phyloP scores from a whole-genome alignment of 2,329 filamentous ascomycete species.

The Neoarthrinium moseri region DNA sequence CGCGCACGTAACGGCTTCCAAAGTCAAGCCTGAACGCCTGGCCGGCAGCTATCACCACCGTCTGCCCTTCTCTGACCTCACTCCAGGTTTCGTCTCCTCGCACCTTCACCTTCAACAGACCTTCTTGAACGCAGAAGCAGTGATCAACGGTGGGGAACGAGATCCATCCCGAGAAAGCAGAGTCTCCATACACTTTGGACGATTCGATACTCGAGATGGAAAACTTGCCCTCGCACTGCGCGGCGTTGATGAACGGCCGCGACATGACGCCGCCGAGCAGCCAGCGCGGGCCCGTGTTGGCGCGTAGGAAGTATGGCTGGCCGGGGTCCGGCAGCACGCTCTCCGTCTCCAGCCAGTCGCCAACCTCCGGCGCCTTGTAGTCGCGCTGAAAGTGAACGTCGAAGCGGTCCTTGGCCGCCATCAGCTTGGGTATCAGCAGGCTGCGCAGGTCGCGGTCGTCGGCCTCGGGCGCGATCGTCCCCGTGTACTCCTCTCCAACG shows the following conservation, averaged over 20 bases:
- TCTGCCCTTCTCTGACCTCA: slow-evolving; percentile 44
- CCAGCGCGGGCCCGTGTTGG: slow-evolving; percentile 47
- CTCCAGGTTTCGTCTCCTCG: slow-evolving; percentile 21
- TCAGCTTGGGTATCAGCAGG: slow-evolving; percentile 52
- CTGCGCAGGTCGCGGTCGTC: slow-evolving; percentile 51
- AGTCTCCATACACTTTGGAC: slow-evolving; percentile 33
- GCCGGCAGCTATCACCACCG: slow-evolving; percentile 45
- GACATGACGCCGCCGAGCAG: slow-evolving; percentile 43
- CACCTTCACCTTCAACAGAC: slow-evolving; percentile 38
- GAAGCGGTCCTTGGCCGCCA: slow-evolving; percentile 52
- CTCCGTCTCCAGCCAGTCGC: slow-evolving; percentile 40
- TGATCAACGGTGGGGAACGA: slow-evolving; percentile 49
- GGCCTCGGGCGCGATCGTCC: slow-evolving; percentile 47
- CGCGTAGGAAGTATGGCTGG: slow-evolving; percentile 49
- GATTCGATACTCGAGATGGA: slow-evolving; percentile 53
- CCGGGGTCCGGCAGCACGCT: slow-evolving; percentile 34
- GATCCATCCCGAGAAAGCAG: slow-evolving; percentile 34
- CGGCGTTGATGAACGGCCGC: slow-evolving; percentile 46
- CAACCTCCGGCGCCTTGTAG: slow-evolving; percentile 42
- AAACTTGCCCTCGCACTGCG: slow-evolving; percentile 47
- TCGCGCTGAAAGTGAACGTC: slow-evolving; percentile 54
- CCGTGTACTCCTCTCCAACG: slow-evolving; percentile 50
- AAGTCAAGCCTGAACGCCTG: slow-evolving; percentile 43
- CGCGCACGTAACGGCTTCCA: slow-evolving; percentile 43
- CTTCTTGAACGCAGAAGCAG: slow-evolving; percentile 48